phyloP scores from a whole-genome alignment of 2,329 filamentous ascomycete genomes.

The Xylaria sp. region DNA sequence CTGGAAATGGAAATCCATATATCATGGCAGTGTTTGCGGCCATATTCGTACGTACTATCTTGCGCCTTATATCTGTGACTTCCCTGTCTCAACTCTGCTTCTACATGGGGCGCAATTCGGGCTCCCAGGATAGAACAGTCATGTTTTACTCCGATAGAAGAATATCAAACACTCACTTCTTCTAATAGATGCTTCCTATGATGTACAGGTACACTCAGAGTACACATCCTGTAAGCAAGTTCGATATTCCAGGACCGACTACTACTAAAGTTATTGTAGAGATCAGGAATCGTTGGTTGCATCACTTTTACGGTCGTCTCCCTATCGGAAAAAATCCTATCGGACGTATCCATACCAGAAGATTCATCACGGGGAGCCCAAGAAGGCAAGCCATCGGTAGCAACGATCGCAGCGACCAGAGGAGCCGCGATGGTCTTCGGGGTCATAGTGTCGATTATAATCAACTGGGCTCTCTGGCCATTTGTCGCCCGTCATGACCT shows the following conservation, averaged over 20 bases:
- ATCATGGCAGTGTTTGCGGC: conserved; percentile 60
- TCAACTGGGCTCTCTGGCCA: conserved; percentile 67
- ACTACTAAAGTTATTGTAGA: conserved; percentile 36
- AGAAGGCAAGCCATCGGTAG: conserved; percentile 42
- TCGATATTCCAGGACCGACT: not conserved
- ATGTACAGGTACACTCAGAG: conserved; percentile 61
- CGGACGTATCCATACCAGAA: conserved; percentile 48
- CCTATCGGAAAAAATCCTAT: conserved; percentile 45
- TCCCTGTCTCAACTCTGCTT: not conserved
- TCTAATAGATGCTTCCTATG: conserved; percentile 61
- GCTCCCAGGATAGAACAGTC: no score
- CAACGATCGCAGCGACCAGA: conserved; percentile 51
- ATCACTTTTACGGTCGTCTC: conserved; percentile 62
- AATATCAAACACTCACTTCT: conserved; percentile 4
- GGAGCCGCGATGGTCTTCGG: conserved; percentile 60
- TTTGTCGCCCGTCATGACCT: conserved; percentile 66
- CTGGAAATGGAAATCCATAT: conserved; percentile 58
- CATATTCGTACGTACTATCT: conserved; percentile 46
- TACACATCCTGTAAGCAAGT: conserved; percentile 52
- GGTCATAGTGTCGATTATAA: conserved; percentile 57
- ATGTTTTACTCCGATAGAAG: not conserved
- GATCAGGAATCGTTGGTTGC: conserved; percentile 64
- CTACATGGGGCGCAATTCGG: not conserved
- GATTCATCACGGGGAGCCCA: conserved; percentile 45
- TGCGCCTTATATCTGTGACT: not conserved